Conservation (phyloP, 2,329 filamentous ascomycete genomes). For the Botrytis deweyae region DNA sequence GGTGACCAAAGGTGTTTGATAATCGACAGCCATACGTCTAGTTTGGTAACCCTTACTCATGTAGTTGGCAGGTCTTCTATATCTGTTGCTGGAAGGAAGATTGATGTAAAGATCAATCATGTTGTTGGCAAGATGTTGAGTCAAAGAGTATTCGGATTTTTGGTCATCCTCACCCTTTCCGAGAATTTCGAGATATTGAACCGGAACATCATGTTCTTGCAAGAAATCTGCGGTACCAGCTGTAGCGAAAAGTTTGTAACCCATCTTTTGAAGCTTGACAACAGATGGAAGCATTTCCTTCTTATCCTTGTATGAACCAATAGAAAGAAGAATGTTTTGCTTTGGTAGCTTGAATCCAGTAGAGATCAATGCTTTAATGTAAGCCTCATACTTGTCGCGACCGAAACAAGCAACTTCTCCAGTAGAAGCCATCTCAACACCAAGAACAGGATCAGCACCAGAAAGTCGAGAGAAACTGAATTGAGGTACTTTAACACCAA, state of each 20-base stretch:
- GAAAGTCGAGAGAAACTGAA: constrained; percentile 98
- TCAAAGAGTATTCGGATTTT: constrained; percentile 94
- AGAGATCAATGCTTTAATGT: constrained; percentile 91
- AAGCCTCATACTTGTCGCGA: constrained; percentile 93
- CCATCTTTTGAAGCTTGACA: constrained; percentile 82
- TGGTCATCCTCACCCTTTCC: constrained; percentile 76
- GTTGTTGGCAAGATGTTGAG: constrained; percentile 95
- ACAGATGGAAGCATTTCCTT: constrained; percentile 94
- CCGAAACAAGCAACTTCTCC: constrained; percentile 98
- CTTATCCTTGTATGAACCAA: constrained; percentile 98
- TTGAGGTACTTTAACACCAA: constrained; percentile 96
- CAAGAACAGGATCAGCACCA: constrained; percentile 91
- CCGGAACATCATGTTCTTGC: constrained; percentile 85
- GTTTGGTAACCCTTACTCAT: constrained; percentile 98
- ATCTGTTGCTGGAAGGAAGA: constrained; percentile 96
- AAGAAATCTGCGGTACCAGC: constrained; percentile 96
- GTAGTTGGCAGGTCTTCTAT: constrained; percentile 93
- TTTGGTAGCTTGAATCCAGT: constrained; percentile 96
- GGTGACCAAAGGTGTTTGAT: constrained; percentile 94
- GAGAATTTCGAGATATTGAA: constrained; percentile 91
- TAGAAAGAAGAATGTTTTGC: constrained; percentile 91
- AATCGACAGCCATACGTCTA: constrained; percentile 90
- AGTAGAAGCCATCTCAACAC: constrained; percentile 98
- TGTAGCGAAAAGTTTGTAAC: constrained; percentile 94
- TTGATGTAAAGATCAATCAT: constrained; percentile 98